phyloP scores from a whole-genome alignment of 306 rosid species.

The Fragaria vesca region DNA sequence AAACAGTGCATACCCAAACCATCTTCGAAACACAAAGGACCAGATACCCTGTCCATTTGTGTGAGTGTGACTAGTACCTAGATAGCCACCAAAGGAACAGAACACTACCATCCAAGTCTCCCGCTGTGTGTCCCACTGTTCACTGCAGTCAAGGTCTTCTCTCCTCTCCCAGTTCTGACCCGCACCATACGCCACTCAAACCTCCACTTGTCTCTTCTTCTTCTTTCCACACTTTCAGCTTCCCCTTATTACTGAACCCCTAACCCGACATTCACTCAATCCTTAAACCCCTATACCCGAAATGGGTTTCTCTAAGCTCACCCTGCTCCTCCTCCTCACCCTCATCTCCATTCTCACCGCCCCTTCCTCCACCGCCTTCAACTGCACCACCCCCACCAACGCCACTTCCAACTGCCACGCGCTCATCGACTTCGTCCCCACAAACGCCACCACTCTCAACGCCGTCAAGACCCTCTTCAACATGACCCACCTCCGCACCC shows the following conservation, averaged over 20 bases:
- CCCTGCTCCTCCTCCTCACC: slow-evolving; percentile 13
- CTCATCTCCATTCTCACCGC: slow-evolving; percentile 13
- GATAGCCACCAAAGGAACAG: not conserved
- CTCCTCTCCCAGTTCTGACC: not conserved
- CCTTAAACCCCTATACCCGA: not conserved
- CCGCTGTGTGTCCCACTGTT: not conserved
- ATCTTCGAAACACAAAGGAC: too few relatives aligned
- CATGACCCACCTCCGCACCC: slow-evolving; percentile 42
- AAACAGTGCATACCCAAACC: not conserved
- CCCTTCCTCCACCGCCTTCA: slow-evolving; percentile 39
- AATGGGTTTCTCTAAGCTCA: slow-evolving; percentile 21
- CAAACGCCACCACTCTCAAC: slow-evolving; percentile 45
- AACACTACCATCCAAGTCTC: not conserved
- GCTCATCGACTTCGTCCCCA: slow-evolving; percentile 40
- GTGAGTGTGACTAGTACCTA: not conserved
- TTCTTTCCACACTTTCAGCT: not conserved
- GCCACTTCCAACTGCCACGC: slow-evolving; percentile 26
- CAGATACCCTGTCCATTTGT: not conserved
- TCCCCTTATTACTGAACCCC: not conserved
- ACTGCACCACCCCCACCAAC: slow-evolving; percentile 25
- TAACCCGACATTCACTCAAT: not conserved
- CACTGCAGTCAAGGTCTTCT: not conserved
- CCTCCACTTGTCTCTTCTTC: not conserved
- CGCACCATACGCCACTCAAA: not conserved
- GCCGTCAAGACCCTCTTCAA: slow-evolving; percentile 59